Evolutionary conservation across 306 rosid genomes (phyloP).

Genomic region (Lathyrus sativus): DNA sequence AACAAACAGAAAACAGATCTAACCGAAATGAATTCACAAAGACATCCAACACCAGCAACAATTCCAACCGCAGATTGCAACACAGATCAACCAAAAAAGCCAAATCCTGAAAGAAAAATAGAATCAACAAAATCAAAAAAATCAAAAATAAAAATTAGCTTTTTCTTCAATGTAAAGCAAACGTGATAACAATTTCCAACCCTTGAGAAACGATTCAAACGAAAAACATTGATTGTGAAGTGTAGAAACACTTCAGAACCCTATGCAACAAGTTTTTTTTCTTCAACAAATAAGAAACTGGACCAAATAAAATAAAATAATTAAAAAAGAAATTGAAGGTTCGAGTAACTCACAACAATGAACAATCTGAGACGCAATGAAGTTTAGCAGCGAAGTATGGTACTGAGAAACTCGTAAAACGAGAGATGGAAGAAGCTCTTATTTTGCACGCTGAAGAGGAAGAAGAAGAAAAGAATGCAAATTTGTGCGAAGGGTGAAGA

Average conservation of each 20-base stretch:
- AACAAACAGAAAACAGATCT: conserved; percentile 72
- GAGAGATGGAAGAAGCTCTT: neutral
- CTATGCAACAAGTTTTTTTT: conserved; percentile 33
- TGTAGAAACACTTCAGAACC: conserved; percentile 41
- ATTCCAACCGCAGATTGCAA: conserved; percentile 51
- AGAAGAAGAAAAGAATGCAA: conserved; percentile 28
- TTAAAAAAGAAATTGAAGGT: conserved; percentile 22
- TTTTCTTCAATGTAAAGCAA: conserved; percentile 57
- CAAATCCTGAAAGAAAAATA: conserved; percentile 49
- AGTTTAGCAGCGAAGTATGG: conserved; percentile 36
- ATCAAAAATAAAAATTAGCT: neutral
- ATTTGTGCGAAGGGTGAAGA: conserved; percentile 31
- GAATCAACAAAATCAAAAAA: conserved; percentile 23
- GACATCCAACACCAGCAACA: conserved; percentile 37
- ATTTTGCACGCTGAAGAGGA: conserved; percentile 28
- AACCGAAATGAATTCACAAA: conserved; percentile 43
- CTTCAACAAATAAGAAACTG: conserved; percentile 36
- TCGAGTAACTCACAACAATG: conserved; percentile 15
- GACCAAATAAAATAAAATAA: neutral
- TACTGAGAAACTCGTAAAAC: conserved; percentile 6
- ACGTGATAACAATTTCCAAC: conserved; percentile 32
- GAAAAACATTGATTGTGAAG: conserved; percentile 54
- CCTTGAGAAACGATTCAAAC: conserved; percentile 11
- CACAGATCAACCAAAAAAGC: conserved; percentile 60
- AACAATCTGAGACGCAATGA: neutral